Evolutionary conservation across 2,329 filamentous ascomycete genomes (phyloP).

Genomic region (Cladophialophora bantiana): DNA sequence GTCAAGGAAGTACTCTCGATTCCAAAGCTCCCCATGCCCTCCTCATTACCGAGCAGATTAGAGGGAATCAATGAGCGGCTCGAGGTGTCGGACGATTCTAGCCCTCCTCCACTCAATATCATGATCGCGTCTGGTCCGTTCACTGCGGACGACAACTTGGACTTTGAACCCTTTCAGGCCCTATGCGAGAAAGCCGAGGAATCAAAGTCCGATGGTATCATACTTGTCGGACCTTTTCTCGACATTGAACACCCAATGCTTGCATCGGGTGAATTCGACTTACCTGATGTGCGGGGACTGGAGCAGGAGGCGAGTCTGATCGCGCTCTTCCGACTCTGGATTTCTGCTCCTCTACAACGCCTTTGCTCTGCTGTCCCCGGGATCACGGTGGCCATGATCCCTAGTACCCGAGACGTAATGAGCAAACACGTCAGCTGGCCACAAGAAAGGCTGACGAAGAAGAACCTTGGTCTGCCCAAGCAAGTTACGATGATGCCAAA

Average conservation of each 20-base stretch:
- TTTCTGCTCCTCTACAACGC: conserved; percentile 74
- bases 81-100: conserved; percentile 63
- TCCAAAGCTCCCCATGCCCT: conserved; percentile 76
- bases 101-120: conserved; percentile 73
- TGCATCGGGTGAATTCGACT: conserved; percentile 78
- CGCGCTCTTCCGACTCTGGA: conserved; percentile 81
- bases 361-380: conserved; percentile 75
- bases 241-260: conserved; percentile 90
- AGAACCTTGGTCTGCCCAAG: conserved; percentile 80
- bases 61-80: conserved; percentile 74
- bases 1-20: conserved; percentile 77
- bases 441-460: conserved; percentile 71
- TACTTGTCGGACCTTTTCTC: conserved; percentile 86
- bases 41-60: conserved; percentile 70
- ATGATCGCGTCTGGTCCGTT: conserved; percentile 86
- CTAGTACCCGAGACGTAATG: conserved; percentile 81
- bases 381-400: conserved; percentile 81
- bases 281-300: conserved; percentile 64
- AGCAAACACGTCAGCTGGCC: conserved; percentile 88
- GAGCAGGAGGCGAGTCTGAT: conserved; percentile 81
- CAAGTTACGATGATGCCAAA: conserved; percentile 81
- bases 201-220: conserved; percentile 75
- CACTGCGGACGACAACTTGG: conserved; percentile 88
- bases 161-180: conserved; percentile 84
- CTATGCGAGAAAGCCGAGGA: conserved; percentile 80